These are phyloP conservation scores for Coniochaeta pulveracea DNA, from an alignment of 2,329 filamentous ascomycete genomes.

Conservation along the genomic window DNA sequence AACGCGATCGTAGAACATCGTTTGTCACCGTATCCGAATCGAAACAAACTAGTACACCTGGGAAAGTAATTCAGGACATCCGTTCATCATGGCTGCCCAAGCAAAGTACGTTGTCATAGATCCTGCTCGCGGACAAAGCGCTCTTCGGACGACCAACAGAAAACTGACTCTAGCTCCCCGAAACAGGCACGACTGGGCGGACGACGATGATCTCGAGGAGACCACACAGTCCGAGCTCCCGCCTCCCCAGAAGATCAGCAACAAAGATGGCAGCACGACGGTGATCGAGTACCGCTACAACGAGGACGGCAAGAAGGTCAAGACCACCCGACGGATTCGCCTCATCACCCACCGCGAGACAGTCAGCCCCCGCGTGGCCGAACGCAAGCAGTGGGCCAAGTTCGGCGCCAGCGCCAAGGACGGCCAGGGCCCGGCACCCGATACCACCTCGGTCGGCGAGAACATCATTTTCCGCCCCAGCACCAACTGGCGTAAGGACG, in stretches of 20 bases:
- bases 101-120: too few species aligned
- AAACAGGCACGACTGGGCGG: constrained; percentile 78
- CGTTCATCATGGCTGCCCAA: too few species aligned
- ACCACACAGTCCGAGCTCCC: constrained; percentile 54
- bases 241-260: constrained; percentile 76
- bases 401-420: constrained; percentile 88
- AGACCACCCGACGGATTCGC: constrained; percentile 92
- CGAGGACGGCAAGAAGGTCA: constrained; percentile 90
- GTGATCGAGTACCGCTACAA: constrained; percentile 83
- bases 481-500: constrained; percentile 86
- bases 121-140: too few species aligned
- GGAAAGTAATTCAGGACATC: too few species aligned
- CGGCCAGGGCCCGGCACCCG: constrained; percentile 65
- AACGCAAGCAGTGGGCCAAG: constrained; percentile 87
- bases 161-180: too few species aligned
- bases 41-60: too few species aligned
- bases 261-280: constrained; percentile 98
- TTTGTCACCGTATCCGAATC: too few species aligned
- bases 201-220: constrained; percentile 84
- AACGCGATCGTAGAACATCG: too few species aligned
- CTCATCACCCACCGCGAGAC: constrained; percentile 83
- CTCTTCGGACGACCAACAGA: too few species aligned
- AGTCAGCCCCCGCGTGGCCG: constrained; percentile 93
- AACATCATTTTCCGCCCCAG: constrained; percentile 96
- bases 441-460: constrained; percentile 90